phyloP scores from a whole-genome alignment of 805 yeast genomes.

The Saccharomycopsis guyanensis region DNA sequence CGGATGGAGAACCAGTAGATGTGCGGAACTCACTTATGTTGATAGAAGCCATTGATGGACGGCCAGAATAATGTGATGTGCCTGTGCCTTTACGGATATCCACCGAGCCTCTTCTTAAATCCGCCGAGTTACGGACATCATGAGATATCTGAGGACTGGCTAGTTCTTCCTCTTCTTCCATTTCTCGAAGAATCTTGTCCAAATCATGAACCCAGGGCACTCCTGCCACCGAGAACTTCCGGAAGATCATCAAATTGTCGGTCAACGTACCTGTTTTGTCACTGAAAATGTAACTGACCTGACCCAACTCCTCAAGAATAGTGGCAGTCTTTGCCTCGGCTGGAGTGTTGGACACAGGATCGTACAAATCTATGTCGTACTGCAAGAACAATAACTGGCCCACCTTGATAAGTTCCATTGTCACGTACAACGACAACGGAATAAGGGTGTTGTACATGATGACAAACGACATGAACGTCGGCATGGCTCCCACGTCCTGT shows the following conservation, averaged over 20 bases:
- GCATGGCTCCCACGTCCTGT: conserved; percentile 75
- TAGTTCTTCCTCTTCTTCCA: conserved; percentile 22
- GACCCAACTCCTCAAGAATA: conserved; percentile 93
- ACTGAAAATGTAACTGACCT: conserved; percentile 87
- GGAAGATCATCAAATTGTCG: conserved; percentile 86
- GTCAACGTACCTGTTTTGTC: conserved; percentile 98
- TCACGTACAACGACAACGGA: conserved; percentile 89
- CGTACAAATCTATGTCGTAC: conserved; percentile 93
- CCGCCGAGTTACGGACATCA: neutral
- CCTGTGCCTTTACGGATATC: conserved; percentile 36
- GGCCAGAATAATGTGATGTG: conserved; percentile 37
- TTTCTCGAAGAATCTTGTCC: conserved; percentile 35
- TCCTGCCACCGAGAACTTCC: conserved; percentile 84
- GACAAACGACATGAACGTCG: conserved; percentile 90
- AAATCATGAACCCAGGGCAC: conserved; percentile 81
- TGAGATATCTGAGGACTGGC: conserved; percentile 5
- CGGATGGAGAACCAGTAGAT: neutral
- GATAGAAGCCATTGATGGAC: conserved; percentile 52
- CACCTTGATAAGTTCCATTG: conserved; percentile 91
- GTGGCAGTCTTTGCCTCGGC: conserved; percentile 95
- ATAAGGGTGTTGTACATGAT: conserved; percentile 97
- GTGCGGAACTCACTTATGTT: conserved; percentile 5
- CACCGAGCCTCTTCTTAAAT: conserved; percentile 23
- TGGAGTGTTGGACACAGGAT: conserved; percentile 74
- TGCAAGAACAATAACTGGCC: conserved; percentile 77